phyloP scores from a whole-genome alignment of 805 yeast species.

The Candida xiaguanensis region DNA sequence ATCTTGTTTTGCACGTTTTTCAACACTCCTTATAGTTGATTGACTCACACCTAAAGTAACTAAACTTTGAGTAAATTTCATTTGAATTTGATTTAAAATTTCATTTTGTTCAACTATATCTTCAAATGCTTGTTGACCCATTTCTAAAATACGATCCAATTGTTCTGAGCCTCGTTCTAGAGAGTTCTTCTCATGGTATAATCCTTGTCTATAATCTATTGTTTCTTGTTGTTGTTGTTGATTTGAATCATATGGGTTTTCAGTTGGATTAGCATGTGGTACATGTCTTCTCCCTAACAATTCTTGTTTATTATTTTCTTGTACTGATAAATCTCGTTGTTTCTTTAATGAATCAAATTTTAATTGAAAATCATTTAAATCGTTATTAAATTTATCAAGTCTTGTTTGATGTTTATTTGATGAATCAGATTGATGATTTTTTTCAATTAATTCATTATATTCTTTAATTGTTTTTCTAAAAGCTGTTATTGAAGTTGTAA shows the following conservation, averaged over 20 bases:
- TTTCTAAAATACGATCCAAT: slow-evolving; percentile 83
- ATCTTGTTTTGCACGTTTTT: slow-evolving; percentile 79
- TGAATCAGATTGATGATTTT: slow-evolving; percentile 49
- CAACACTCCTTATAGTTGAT: slow-evolving; percentile 76
- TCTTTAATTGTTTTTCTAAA: slow-evolving; percentile 74
- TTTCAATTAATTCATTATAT: slow-evolving; percentile 54
- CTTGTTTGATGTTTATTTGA: slow-evolving; percentile 49
- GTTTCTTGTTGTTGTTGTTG: slow-evolving; percentile 20
- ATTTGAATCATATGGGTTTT: slow-evolving; percentile 45
- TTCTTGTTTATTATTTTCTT: slow-evolving; percentile 47
- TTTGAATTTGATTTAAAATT: slow-evolving; percentile 58
- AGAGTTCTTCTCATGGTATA: slow-evolving; percentile 63
- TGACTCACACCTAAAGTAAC: slow-evolving; percentile 83
- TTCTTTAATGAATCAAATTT: slow-evolving; percentile 53
- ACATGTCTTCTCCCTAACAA: slow-evolving; percentile 50
- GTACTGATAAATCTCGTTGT: slow-evolving; percentile 51
- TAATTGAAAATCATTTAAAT: slow-evolving; percentile 41
- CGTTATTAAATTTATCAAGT: slow-evolving; percentile 52
- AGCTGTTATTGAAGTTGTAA: slow-evolving; percentile 75
- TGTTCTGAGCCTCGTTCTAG: slow-evolving; percentile 71
- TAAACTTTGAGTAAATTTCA: slow-evolving; percentile 62
- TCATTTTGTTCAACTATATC: slow-evolving; percentile 85
- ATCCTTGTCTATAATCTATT: slow-evolving; percentile 53
- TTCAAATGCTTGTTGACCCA: slow-evolving; percentile 82
- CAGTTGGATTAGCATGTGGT: slow-evolving; percentile 25